Base-by-base conservation (phyloP, 2,329 filamentous ascomycete species). In the Rutstroemia sydowiana region DNA sequence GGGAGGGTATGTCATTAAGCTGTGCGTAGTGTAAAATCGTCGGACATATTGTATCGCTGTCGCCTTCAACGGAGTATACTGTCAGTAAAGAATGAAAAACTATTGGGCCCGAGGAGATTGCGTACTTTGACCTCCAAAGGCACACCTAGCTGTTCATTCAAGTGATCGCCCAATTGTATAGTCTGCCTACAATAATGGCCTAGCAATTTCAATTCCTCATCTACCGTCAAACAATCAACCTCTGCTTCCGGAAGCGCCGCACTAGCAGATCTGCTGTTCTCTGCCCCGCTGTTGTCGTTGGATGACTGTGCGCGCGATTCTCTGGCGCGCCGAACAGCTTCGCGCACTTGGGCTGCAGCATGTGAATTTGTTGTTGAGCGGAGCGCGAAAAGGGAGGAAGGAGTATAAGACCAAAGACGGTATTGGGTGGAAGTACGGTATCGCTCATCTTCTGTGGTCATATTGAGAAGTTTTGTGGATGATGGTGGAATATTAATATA, bases 21-120 rank as follows among this genome's bases (percentile, higher is more conserved):
- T 95, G 71, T 97, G 95, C 64, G 87, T 92, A 34, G 95, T 79
- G 73, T 97, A 98, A 76, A 98, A 97, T 53, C 93, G 87, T 51
- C 88, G 87, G 55, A 98, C 78, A 67, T 95, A 96, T 59, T 65
- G 64, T 23, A 61, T 60, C 58, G 60, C 76, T 28, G 66, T 68
- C 20, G 65, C 64, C 66, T 68, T 10, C 9, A 1, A 11, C 20
- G 7, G 4, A 40, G 23, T 31, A 7, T 31, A 3, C 23, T 7
- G 28, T 45, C 21, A 51, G 23, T n/a, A 14, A 13, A 23, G 14
- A 1, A 41, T 21, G 18, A 5, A 42, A 20, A 14, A 23, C 9
- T 21, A 23, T 7, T n/a, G 26, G n/a, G 36, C 52, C 11, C 28
- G 50, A 32, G 55, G 64, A 26, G 23, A 26, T 26, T 20, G 36